phyloP scores from a whole-genome alignment of 768 basidiomycete genomes.

The Fistulinella prunicolor region DNA sequence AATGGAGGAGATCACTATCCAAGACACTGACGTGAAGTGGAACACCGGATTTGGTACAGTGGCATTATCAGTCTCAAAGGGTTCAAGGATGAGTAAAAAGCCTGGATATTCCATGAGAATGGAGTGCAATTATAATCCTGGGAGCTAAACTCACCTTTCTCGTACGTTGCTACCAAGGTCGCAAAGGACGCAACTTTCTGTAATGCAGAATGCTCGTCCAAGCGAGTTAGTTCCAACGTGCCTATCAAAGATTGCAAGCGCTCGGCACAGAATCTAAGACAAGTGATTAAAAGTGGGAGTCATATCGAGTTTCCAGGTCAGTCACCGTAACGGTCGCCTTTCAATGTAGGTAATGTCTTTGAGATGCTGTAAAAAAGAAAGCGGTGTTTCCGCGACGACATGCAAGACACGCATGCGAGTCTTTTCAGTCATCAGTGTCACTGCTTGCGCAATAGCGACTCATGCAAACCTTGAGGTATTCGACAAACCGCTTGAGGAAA shows the following conservation, averaged over 20 bases:
- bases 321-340: slow-evolving; percentile 81
- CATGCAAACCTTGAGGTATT: slow-evolving; percentile 84
- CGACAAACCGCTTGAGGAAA: slow-evolving; percentile 96
- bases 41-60: slow-evolving; percentile 99
- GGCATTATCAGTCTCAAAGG: slow-evolving; percentile 97
- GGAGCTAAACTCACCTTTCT: slow-evolving; percentile 63
- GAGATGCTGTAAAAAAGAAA: slow-evolving; percentile 94
- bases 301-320: slow-evolving; percentile 3
- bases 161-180: slow-evolving; percentile 95
- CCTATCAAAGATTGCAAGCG: slow-evolving; percentile 91
- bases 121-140: neutral
- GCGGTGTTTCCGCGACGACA: slow-evolving; percentile 96
- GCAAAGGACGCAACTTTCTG: slow-evolving; percentile 97
- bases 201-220: slow-evolving; percentile 89
- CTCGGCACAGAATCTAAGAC: slow-evolving; percentile 88
- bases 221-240: slow-evolving; percentile 80
- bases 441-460: neutral
- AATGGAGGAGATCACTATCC: neutral
- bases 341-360: slow-evolving; percentile 99
- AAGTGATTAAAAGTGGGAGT: neutral
- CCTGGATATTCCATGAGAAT: slow-evolving; percentile 43
- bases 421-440: slow-evolving; percentile 40
- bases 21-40: slow-evolving; percentile 79
- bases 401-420: slow-evolving; percentile 99
- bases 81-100: slow-evolving; percentile 94